phyloP scores from a whole-genome alignment of 2,329 filamentous ascomycete genomes.

The Cadophora luteo-olivacea region DNA sequence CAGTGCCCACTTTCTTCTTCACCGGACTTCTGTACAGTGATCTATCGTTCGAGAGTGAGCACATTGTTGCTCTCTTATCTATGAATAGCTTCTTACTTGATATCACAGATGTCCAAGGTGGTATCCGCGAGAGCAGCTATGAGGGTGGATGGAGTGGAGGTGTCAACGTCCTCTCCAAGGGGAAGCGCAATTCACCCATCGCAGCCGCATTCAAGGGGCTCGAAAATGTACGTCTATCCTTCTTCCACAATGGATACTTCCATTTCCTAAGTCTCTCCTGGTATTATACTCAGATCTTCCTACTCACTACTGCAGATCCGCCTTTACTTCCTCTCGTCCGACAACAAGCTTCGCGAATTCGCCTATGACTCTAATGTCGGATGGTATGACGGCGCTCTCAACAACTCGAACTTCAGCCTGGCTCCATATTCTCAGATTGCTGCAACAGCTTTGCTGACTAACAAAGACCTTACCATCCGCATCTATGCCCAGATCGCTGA shows the following conservation, averaged over 20 bases:
- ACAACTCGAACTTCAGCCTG: slow-evolving; percentile 4
- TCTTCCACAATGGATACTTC: background rate
- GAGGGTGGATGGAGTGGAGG: slow-evolving; percentile 21
- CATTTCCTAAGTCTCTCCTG: background rate
- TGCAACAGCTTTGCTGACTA: slow-evolving; percentile 9
- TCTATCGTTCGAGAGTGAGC: too few relatives aligned
- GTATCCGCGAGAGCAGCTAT: slow-evolving; percentile 19
- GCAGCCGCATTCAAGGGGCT: slow-evolving; percentile 16
- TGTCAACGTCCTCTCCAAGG: background rate
- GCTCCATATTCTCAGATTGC: slow-evolving; percentile 22
- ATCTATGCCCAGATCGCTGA: slow-evolving; percentile 20
- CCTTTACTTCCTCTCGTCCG: slow-evolving; percentile 19
- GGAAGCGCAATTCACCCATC: slow-evolving; percentile 17
- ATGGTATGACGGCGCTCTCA: slow-evolving; percentile 21
- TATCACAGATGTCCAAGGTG: background rate
- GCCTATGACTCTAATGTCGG: slow-evolving; percentile 15
- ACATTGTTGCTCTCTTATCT: too few relatives aligned
- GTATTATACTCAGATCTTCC: background rate
- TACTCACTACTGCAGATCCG: slow-evolving; percentile 11
- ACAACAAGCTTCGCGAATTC: slow-evolving; percentile 20
- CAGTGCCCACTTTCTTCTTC: background rate
- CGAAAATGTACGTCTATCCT: slow-evolving; percentile 1
- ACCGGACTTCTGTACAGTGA: too few relatives aligned
- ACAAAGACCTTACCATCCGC: background rate
- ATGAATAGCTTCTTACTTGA: background rate